Evolutionary conservation across 768 basidiomycete genomes (phyloP), one percentile per base, ranked within the genome.

Genomic region (Leccinum truebloodii): DNA sequence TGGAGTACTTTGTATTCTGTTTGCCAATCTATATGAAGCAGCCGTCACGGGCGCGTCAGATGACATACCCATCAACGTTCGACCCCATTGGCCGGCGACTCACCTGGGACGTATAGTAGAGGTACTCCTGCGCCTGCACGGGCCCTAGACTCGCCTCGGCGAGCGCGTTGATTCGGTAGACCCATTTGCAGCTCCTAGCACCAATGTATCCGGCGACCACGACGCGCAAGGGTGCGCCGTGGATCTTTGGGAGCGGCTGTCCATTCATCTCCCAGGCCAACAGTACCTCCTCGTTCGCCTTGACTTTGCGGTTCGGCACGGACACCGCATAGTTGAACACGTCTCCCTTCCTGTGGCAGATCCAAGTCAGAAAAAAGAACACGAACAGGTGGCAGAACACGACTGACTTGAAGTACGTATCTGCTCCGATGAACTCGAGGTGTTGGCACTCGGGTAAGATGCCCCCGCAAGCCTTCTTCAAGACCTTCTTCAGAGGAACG

Each of bases 201-300:
- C 83, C 83, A 49, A 84, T 85, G 67, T 82, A 80, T 16, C 83
- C 83, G 0, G 82, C 69, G 6, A 84, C 78, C 56, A 85, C 79
- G 14, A 81, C 67, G 22, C 83, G 80, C 37, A 84, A 74, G 0
- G 83, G 83, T 26, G 69, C 77, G 26, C 83, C 82, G 58, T 84
- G 83, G 6, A 79, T 79, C 68, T 81, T 81, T 30, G 82, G 80
- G 30, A 84, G 71, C 1, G 59, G 35, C 2, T 64, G 12, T 18
- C 63, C 63, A 35, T 64, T 64, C 63, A 64, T 65, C 46, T 65
- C 58, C 58, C 63, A 65, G 1, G 58, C 55, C 34, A 65, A 52
- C 39, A 84, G 63, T 1, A 83, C 81, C 60, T 83, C 81, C 54
- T 82, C 77, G 65, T 74, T 75, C 41, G 71, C 67, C 16, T 77